A percentile compares a stretch with the other conserved stretches of the same genome.
These are phyloP conservation scores for Neurospora cerealis DNA, from an alignment of 495 filamentous ascomycete genomes.

Conservation along the genomic window DNA sequence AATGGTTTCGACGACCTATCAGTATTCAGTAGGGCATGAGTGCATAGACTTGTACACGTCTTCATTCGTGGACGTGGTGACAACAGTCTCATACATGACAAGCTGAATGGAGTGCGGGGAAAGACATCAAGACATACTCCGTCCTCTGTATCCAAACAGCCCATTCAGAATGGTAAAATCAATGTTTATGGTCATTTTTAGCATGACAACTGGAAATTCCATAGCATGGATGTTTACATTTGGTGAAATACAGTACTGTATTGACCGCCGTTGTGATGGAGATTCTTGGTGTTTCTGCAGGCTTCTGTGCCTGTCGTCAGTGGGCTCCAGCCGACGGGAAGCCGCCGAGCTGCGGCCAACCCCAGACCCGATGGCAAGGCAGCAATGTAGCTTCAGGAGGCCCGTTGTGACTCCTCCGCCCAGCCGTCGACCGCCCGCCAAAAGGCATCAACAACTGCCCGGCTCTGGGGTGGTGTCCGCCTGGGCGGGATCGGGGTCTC, in stretches of 20 bases:
- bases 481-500: background rate
- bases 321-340: background rate
- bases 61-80: background rate
- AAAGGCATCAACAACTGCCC: background rate
- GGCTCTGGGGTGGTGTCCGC: background rate
- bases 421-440: background rate
- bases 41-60: background rate
- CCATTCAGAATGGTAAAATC: background rate
- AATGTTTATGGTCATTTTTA: background rate
- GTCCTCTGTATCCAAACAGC: background rate
- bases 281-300: slow-evolving; percentile 18
- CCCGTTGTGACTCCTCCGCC: background rate
- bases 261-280: background rate
- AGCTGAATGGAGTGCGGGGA: background rate
- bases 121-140: background rate
- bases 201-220: background rate
- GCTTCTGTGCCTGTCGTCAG: slow-evolving; percentile 13
- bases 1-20: background rate
- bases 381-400: background rate
- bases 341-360: slow-evolving; percentile 11
- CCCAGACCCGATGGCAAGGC: slow-evolving; percentile 1
- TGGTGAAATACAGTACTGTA: background rate
- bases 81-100: background rate
- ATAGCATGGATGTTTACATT: background rate
- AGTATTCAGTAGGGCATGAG: background rate